Base-by-base conservation (phyloP, 177 flowering plant genomes). In the Vitis hybrid region DNA sequence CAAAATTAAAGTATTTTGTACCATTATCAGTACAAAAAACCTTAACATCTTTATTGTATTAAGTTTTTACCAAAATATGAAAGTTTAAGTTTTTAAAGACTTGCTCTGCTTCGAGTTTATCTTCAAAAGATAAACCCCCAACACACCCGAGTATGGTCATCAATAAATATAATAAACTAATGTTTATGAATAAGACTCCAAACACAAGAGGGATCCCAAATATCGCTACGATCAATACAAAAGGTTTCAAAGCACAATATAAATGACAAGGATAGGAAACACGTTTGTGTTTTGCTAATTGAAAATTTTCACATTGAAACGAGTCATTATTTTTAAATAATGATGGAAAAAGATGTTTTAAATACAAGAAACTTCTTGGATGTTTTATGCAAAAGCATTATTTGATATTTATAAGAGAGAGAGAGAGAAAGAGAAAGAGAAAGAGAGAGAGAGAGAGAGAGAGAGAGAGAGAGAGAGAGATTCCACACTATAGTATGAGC, bases 241-340 rank as follows among this genome's bases (percentile, higher is more conserved):
- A 67, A 1, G 51, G 45, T 33, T 8, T 39, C 39, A 22, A 33
- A 39, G 29, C 18, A 7, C 19, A 50, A 45, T 31, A 39, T 3
- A 53, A 29, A 19, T 56, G 33, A n/a, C 16, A 29, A 57, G 8
- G 26, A 56, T 3, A 56, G 0, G 26, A 22, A 22, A 22, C 2
- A 22, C 2, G 26, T 22, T 22, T 22, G 26, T 22, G 0, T 22
- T 22, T 67, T 67, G 21, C 29, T 9, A 56, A 31, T 26, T 67
- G 33, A 18, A 21, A 52, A 7, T 18, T 21, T 39, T 67, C 70
- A 67, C 70, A 67, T 22, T 67, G 52, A 57, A 67, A 67, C 0
- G 10, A 21, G 22, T 11, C 0, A 16, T 59, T 59, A 18, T 59
- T 18, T 1, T 21, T 21, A 59, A 59, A 59, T 59, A 59, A 59